Percentiles rank a stretch among this genome's conserved stretches.
phyloP scores from a whole-genome alignment of 441 rosid genomes.

The Brassica hybrid region DNA sequence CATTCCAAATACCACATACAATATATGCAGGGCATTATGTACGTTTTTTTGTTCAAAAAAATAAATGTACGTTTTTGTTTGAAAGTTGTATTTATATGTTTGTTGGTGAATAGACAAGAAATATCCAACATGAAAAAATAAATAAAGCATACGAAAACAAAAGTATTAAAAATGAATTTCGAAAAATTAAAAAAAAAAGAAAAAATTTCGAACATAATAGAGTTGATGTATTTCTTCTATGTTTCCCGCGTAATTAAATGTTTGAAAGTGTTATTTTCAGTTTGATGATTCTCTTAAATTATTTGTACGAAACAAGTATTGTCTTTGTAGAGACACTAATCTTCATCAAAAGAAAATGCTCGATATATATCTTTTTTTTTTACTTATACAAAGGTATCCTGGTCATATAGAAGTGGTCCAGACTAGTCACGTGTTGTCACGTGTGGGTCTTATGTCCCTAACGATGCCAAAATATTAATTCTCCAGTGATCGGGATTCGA shows the following conservation, averaged over 20 bases:
- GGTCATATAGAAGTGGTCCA: no score
- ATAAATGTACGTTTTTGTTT: neutral
- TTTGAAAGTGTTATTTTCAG: neutral
- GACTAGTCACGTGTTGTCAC: no score
- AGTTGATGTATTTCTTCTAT: neutral
- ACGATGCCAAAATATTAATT: no score
- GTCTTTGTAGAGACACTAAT: neutral
- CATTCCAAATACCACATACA: slow-evolving; percentile 8
- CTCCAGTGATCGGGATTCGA: no score
- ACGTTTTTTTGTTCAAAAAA: neutral
- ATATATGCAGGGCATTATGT: neutral
- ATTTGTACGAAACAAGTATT: neutral
- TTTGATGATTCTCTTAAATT: neutral
- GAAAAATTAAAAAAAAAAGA: no score
- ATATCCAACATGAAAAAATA: slow-evolving; percentile 8
- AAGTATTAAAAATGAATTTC: neutral
- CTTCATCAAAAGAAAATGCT: neutral
- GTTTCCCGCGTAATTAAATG: neutral
- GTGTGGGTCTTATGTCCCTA: no score
- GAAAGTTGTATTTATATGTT: slow-evolving; percentile 20
- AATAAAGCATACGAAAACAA: neutral
- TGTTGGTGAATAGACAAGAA: slow-evolving; percentile 26
- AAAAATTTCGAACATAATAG: neutral
- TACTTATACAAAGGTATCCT: no score
- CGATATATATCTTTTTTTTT: neutral